Evolutionary conservation across 441 rosid species (phyloP), one percentile per base, ranked within the genome.

Genomic region (Croton laevigatus): DNA sequence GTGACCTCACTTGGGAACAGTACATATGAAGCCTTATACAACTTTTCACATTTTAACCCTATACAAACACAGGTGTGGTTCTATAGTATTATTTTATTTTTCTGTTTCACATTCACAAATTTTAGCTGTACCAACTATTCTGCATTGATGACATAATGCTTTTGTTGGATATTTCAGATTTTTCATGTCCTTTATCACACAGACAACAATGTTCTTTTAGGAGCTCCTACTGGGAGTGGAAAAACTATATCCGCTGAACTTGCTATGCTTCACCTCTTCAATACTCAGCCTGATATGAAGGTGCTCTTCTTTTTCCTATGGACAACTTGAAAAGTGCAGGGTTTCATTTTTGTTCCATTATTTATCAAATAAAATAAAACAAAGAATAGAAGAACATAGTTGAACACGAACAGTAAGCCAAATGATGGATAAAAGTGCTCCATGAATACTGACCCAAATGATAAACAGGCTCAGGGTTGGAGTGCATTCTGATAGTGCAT

Each of bases 141-240:
- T 70, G 45, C 69, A 59, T 55, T 19, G 46, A 5, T 76, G 57
- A 78, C 61, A 46, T 71, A 38, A 49, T 75, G 64, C 65, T 65
- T 80, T 68, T 75, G 62, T 75, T 78, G n/a, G 79, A 62, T 52
- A 40, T 77, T 80, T 84, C 93, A 96, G 99, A 83, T 78, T 45
- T 96, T 96, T 74, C 99, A 96, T 81, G 88, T 86, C 57, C 84
- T 96, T 66, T 91, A 91, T 82, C 98, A 96, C 84, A 86, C 96
- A 62, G 97, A 96, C 84, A 85, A 84, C 79, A 93, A 90, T 81
- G 97, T 93, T 74, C 91, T 93, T 65, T 84, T 96, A 69, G 99
- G 99, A 82, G 98, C 99, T 79, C 99, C 99, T 32, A 93, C 99
- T 66, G 99, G 99, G 77, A 96, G 98, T 84, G 99, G 99, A 71